Evolutionary conservation across 2,329 filamentous ascomycete species (phyloP).

Genomic region (Colletotrichum sidae): DNA sequence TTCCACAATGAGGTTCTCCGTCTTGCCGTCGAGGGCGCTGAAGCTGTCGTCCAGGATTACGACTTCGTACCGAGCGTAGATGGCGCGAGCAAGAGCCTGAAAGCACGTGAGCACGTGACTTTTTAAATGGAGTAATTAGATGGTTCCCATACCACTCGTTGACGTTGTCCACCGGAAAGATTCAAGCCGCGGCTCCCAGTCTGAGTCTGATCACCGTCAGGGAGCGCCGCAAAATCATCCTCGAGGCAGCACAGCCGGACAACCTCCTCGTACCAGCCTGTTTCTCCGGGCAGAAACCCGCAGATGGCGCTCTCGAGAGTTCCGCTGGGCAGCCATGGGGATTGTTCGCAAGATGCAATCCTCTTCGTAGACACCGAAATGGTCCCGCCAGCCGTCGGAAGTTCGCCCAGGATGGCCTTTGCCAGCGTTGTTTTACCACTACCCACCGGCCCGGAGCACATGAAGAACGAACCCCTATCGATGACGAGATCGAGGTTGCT

Average conservation of each 20-base stretch:
- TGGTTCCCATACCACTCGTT: conserved; percentile 38
- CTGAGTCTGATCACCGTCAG: conserved; percentile 34
- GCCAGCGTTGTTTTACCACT: conserved; percentile 39
- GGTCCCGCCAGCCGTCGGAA: background rate
- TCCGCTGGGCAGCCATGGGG: conserved; percentile 39
- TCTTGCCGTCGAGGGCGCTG: conserved; percentile 35
- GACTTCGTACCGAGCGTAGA: conserved; percentile 15
- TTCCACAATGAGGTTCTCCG: conserved; percentile 29
- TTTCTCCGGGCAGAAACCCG: conserved; percentile 39
- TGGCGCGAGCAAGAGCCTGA: conserved; percentile 28
- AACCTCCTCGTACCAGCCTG: conserved; percentile 47
- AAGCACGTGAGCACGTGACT: background rate
- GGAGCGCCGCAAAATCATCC: conserved; percentile 37
- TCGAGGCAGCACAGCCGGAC: conserved; percentile 38
- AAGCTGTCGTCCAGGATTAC: conserved; percentile 32
- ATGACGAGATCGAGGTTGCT: background rate
- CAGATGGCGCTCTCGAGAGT: conserved; percentile 39
- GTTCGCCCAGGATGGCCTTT: conserved; percentile 41
- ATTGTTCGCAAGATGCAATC: conserved; percentile 40
- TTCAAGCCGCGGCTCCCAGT: conserved; percentile 38
- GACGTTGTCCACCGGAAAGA: conserved; percentile 41
- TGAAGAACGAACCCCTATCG: background rate
- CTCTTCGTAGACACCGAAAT: conserved; percentile 21
- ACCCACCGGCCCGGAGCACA: conserved; percentile 29
- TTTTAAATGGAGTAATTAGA: too few relatives aligned